phyloP scores from a whole-genome alignment of 768 basidiomycete genomes.

The Pleurotus tuoliensis region DNA sequence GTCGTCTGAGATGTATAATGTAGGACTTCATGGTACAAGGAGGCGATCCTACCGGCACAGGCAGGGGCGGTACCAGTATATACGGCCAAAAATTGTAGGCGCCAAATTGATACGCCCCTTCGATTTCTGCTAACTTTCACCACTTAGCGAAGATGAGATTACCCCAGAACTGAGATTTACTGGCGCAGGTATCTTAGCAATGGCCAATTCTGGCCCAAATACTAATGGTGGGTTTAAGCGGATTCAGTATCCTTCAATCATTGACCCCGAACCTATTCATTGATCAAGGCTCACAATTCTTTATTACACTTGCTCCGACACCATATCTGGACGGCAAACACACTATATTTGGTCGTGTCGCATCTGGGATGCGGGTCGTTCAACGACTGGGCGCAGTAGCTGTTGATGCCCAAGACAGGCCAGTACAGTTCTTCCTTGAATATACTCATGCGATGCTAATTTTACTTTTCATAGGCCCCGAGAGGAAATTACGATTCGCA shows the following conservation, averaged over 20 bases:
- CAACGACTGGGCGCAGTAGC: conserved; percentile 89
- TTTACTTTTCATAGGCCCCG: conserved; percentile 34
- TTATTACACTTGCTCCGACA: conserved; percentile 80
- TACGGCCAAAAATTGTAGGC: conserved; percentile 85
- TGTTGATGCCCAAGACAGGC: conserved; percentile 87
- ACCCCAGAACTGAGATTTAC: conserved; percentile 90
- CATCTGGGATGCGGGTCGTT: conserved; percentile 86
- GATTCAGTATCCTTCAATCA: conserved; percentile 15
- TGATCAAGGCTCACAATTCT: conserved; percentile 86
- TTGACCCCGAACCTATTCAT: conserved; percentile 54
- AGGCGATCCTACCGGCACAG: conserved; percentile 95
- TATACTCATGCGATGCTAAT: conserved; percentile 3
- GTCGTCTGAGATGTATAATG: neutral
- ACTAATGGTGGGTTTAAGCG: conserved; percentile 57
- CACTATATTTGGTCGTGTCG: conserved; percentile 89
- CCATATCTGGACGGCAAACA: conserved; percentile 84
- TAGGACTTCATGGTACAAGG: conserved; percentile 98
- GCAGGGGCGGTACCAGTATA: conserved; percentile 85
- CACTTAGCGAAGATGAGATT: conserved; percentile 79
- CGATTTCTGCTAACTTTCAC: too few species aligned
- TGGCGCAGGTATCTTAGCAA: conserved; percentile 92
- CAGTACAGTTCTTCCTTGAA: conserved; percentile 22
- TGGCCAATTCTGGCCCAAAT: conserved; percentile 97
- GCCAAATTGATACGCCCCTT: neutral
- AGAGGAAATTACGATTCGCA: conserved; percentile 90